Conservation (phyloP, 768 basidiomycete genomes). For the Albatrellus ellisii region DNA sequence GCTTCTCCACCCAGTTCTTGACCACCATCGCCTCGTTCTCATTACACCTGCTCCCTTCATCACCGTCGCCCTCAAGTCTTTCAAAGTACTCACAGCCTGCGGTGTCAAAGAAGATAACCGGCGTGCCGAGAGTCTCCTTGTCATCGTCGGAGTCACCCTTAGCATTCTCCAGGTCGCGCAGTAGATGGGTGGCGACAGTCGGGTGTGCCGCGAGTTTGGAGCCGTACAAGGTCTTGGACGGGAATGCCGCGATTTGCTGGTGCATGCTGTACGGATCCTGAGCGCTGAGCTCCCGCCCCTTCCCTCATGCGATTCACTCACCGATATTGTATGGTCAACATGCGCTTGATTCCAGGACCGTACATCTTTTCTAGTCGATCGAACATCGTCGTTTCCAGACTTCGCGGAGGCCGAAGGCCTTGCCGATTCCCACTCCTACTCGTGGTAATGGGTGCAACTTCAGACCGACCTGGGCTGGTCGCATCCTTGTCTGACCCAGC, state of each 20-base stretch:
- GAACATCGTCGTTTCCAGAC: slow-evolving; percentile 83
- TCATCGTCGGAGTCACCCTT: slow-evolving; percentile 46
- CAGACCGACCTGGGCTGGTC: neutral
- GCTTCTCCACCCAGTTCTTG: slow-evolving; percentile 63
- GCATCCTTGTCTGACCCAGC: neutral
- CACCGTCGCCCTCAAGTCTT: slow-evolving; percentile 58
- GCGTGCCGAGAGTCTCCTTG: slow-evolving; percentile 59
- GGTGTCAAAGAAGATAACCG: slow-evolving; percentile 90
- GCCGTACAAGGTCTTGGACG: slow-evolving; percentile 70
- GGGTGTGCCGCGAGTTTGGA: slow-evolving; percentile 55
- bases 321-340: slow-evolving; percentile 89
- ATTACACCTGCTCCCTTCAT: slow-evolving; percentile 86
- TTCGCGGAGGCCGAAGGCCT: slow-evolving; percentile 43
- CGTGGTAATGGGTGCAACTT: neutral
- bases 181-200: slow-evolving; percentile 58
- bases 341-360: slow-evolving; percentile 66
- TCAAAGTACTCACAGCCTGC: slow-evolving; percentile 92
- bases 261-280: slow-evolving; percentile 57
- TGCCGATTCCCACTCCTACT: neutral
- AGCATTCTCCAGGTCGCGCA: slow-evolving; percentile 55
- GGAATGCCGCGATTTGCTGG: slow-evolving; percentile 70
- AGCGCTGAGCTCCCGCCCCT: neutral
- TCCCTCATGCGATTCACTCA: slow-evolving; percentile 18
- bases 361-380: slow-evolving; percentile 87
- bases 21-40: slow-evolving; percentile 91